These are phyloP conservation scores for Circinella minor DNA, from an alignment of 371 early-diverging fungal species.

Conservation along the genomic window DNA sequence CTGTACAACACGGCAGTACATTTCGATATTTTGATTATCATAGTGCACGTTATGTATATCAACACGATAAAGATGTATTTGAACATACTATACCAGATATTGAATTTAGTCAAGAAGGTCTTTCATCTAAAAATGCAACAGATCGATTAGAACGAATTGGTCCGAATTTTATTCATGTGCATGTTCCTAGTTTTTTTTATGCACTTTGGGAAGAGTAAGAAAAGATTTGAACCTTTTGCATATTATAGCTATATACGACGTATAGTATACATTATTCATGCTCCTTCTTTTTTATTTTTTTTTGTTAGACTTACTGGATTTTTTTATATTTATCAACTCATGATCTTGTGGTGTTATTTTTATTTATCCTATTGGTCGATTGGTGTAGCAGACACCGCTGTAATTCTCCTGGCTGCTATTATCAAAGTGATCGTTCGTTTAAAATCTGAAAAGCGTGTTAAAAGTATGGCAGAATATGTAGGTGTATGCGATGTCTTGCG, in stretches of 20 bases:
- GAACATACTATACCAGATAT: slow-evolving; percentile 61
- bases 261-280: no score
- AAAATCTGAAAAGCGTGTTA: slow-evolving; percentile 63
- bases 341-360: slow-evolving; percentile 60
- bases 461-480: slow-evolving; percentile 63
- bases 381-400: slow-evolving; percentile 69
- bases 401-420: slow-evolving; percentile 69
- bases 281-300: neutral
- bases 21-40: slow-evolving; percentile 73
- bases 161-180: slow-evolving; percentile 68
- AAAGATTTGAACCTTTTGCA: no score
- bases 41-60: slow-evolving; percentile 74
- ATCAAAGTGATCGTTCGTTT: slow-evolving; percentile 64
- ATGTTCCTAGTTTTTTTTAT: slow-evolving; percentile 50
- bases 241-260: no score
- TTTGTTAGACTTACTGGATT: slow-evolving; percentile 53
- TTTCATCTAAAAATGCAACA: slow-evolving; percentile 53
- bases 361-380: slow-evolving; percentile 73
- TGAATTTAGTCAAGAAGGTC: slow-evolving; percentile 56
- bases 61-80: slow-evolving; percentile 47
- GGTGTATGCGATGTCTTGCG: slow-evolving; percentile 50
- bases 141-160: slow-evolving; percentile 63
- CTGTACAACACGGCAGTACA: slow-evolving; percentile 39
- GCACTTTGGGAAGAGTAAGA: slow-evolving; percentile 63
- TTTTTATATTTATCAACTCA: slow-evolving; percentile 79